Base-by-base conservation (phyloP, 2,329 filamentous ascomycete species). In the Aureobasidium sp. region DNA sequence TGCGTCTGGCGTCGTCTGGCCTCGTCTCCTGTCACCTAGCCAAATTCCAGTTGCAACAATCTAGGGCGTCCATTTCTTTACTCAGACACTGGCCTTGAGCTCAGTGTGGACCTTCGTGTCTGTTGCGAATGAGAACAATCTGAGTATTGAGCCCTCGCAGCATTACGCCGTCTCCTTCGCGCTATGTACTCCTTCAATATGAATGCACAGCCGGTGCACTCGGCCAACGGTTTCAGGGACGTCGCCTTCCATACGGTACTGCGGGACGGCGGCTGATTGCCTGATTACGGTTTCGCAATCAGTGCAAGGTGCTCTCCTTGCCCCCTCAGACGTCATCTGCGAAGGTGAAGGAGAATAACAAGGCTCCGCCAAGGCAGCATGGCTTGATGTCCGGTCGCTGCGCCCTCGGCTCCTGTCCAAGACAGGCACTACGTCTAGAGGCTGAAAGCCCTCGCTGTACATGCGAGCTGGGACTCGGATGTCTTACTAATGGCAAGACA, bases 221-320 rank as follows among this genome's bases (percentile, higher is more conserved):
- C 41, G 32, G 34, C 29, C 55, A 58, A 48, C 55, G 39, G 55
- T 58, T 58, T 48, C 55, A 58, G 55, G 55, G 55, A 58, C 55
- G 55, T 58, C 55, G 55, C 42, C 23, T 44, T 58, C 42, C 55
- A 29, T 23, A 57, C 55, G 20, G 55, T 46, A 34, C 55, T 58
- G 42, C 55, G 55, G 55, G 29, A 58, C 29, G 20, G 39, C 55
- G 55, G 55, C 55, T 58, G 55, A 48, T 48, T 47, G 55, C 55
- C 55, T 47, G 55, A 58, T 58, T 58, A 42, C 41, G 15, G 55
- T 58, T 58, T 58, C 55, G 55, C 55, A 58, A 39, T 58, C 29
- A 47, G 55, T 58, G 41, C 55, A 48, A 34, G 41, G 55, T 47
- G 55, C 55, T 44, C 53, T 46, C 53, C 53, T 57, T 57, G 53